Evolutionary conservation across 441 rosid species (phyloP).

Genomic region (Heliophila coronopifolia): DNA sequence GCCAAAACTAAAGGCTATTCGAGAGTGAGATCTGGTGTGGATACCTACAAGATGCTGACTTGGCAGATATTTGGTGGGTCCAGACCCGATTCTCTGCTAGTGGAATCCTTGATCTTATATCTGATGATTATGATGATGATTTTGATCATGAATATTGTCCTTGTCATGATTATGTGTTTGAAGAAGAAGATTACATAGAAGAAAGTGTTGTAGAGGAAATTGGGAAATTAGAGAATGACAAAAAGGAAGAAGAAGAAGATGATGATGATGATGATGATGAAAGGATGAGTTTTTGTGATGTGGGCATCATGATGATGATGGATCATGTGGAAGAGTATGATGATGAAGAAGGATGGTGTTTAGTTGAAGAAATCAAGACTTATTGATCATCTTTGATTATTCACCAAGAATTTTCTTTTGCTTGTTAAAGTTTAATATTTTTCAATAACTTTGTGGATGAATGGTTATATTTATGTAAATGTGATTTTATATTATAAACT

Average conservation of each 20-base stretch:
- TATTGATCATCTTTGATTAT: no score
- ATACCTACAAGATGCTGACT: slow-evolving; percentile 28
- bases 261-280: slow-evolving; percentile 18
- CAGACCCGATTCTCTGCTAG: slow-evolving; percentile 44
- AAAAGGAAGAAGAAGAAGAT: slow-evolving; percentile 4
- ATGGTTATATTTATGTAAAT: no score
- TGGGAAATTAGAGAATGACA: slow-evolving; percentile 16
- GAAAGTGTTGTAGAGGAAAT: slow-evolving; percentile 11
- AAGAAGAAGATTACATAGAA: slow-evolving; percentile 17
- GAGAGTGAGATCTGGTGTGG: slow-evolving; percentile 35
- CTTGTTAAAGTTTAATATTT: neutral
- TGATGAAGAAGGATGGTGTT: slow-evolving; percentile 54
- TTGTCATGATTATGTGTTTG: slow-evolving; percentile 17
- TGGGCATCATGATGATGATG: slow-evolving; percentile 28
- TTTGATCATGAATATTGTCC: no score
- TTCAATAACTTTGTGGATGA: slow-evolving; percentile 4
- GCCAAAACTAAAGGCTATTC: slow-evolving; percentile 27
- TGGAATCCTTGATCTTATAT: slow-evolving; percentile 39
- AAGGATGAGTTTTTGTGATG: slow-evolving; percentile 30
- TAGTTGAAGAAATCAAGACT: slow-evolving; percentile 41
- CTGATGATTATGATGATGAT: slow-evolving; percentile 23
- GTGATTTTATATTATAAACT: slow-evolving; percentile 15
- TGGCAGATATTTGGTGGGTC: slow-evolving; percentile 39
- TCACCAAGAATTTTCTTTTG: slow-evolving; percentile 9
- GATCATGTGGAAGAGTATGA: slow-evolving; percentile 29